Evolutionary conservation across 2,329 filamentous ascomycete genomes (phyloP), one percentile per base, ranked within the genome.

Genomic region (Fusarium sp.): DNA sequence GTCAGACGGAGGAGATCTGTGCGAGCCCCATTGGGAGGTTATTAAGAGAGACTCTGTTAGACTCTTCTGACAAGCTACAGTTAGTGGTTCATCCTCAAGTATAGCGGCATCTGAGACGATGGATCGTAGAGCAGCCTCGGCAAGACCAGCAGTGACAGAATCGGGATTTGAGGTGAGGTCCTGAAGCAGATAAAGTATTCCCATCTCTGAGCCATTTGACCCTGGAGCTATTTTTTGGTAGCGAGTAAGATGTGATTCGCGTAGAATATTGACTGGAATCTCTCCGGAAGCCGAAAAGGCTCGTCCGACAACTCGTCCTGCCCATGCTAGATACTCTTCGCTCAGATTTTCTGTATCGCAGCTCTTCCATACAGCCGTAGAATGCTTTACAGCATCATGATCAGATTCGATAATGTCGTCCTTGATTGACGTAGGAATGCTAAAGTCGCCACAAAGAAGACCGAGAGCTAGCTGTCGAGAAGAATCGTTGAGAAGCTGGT

Each of bases 251-350:
- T 84, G 84, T 3, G 90, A 90, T 79, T 93, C 91, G 33, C 87
- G 85, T 3, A 92, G 81, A 51, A 93, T 84, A 55, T 89, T 89
- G 41, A 85, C 80, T 22, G 90, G 89, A 11, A 94, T 87, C 62
- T 90, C 86, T 4, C 95, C 95, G 35, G 91, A 93, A 22, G 93
- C 89, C 44, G 92, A 91, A 82, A 95, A 98, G 1, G 94, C 92
- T 79, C 94, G 90, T 13, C 97, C 96, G 49, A 98, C 86, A 5
- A 95, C 92, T 71, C 92, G 89, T 7, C 94, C 95, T 49, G 94
- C 93, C 97, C 97, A 99, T 2, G 93, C 85, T 2, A 94, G 84
- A 80, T 96, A 98, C 22, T 90, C 88, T 33, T 89, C 84, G 63
- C 91, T 93, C 22, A 92, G 85, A 4, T 88, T 84, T 42, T 88